Conservation (phyloP, 352 stramenopile genomes). For the Pythium chondricola region DNA sequence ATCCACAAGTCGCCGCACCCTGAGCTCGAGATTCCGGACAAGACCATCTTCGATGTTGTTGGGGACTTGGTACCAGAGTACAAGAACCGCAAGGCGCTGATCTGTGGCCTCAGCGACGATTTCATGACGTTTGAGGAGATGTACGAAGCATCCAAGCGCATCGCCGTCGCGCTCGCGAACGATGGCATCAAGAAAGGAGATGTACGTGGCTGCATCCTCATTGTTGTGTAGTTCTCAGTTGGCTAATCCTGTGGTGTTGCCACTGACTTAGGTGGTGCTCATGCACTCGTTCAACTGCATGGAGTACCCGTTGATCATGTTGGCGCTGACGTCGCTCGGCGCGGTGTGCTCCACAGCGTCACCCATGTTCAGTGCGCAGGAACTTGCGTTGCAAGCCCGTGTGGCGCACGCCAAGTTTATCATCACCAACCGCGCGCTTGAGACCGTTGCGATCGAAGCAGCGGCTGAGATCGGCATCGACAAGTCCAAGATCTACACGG, state of each 20-base stretch:
- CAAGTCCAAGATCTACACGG: conserved; percentile 40
- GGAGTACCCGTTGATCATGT: conserved; percentile 47
- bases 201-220: conserved; percentile 16
- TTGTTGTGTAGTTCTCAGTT: background rate
- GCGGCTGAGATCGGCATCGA: conserved; percentile 21
- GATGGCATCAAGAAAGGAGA: conserved; percentile 46
- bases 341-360: conserved; percentile 52
- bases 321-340: conserved; percentile 48
- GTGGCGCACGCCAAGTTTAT: conserved; percentile 40
- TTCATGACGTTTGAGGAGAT: conserved; percentile 41
- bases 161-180: conserved; percentile 36
- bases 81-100: conserved; percentile 39
- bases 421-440: conserved; percentile 46
- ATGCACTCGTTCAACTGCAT: conserved; percentile 69
- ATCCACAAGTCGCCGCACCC: conserved; percentile 42
- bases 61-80: conserved; percentile 25
- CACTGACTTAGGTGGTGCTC: conserved; percentile 33
- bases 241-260: background rate
- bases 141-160: conserved; percentile 22
- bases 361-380: conserved; percentile 40
- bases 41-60: conserved; percentile 44
- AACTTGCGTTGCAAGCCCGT: conserved; percentile 42
- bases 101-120: conserved; percentile 49
- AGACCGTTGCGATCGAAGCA: conserved; percentile 41
- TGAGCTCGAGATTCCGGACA: conserved; percentile 37